Conservation (phyloP, 2,329 filamentous ascomycete species). For the Pseudogymnoascus sp. region DNA sequence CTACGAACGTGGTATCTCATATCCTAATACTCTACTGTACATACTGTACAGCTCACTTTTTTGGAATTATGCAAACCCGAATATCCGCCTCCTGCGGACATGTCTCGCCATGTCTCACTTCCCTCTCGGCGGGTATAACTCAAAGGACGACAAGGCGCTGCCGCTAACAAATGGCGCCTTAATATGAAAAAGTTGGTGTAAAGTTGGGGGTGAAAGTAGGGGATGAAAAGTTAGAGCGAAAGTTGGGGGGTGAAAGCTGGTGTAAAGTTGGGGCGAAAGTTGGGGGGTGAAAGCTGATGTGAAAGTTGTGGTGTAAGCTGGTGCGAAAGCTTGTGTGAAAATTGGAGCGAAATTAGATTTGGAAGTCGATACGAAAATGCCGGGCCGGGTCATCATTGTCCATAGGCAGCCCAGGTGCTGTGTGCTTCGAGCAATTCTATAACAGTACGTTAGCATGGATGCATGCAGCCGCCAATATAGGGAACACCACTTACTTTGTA, state of each 20-base stretch:
- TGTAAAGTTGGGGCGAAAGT: not conserved
- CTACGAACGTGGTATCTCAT: conserved; percentile 9
- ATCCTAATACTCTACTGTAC: conserved; percentile 8
- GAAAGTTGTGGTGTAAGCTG: not conserved
- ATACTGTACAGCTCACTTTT: conserved; percentile 4
- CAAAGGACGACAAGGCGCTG: conserved; percentile 4
- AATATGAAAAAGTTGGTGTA: conserved; percentile 5
- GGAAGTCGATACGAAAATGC: not conserved
- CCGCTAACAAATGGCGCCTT: conserved; percentile 6
- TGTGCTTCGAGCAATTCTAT: conserved; percentile 26
- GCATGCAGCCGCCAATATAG: not conserved
- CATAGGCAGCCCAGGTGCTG: conserved; percentile 21
- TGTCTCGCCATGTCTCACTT: conserved; percentile 8
- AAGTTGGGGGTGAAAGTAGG: not conserved
- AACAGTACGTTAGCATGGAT: conserved; percentile 14
- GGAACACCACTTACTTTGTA: conserved; percentile 33
- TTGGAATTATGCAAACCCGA: conserved; percentile 7
- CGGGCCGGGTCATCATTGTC: conserved; percentile 14
- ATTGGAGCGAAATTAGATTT: no score
- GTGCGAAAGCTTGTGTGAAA: not conserved
- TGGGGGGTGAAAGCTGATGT: not conserved
- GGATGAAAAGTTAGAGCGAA: not conserved
- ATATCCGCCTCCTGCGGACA: not conserved
- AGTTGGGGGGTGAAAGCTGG: not conserved
- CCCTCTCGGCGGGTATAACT: conserved; percentile 6